Conservation (phyloP, 2,329 filamentous ascomycete genomes). For the Penicillium sp. region DNA sequence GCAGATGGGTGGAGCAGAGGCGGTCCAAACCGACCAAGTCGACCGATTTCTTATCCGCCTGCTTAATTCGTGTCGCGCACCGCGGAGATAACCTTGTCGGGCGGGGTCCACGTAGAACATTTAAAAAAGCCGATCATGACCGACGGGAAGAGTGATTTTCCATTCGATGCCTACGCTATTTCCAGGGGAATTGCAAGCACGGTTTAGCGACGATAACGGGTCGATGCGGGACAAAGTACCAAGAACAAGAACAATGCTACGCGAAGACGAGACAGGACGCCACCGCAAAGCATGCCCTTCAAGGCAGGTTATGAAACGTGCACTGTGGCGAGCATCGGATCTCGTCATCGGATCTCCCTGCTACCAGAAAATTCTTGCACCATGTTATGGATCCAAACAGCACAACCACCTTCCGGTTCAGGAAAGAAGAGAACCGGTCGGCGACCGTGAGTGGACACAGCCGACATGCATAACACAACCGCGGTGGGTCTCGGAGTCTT, state of each 20-base stretch:
- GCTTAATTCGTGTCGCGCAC: constrained; percentile 9
- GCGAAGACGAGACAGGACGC: constrained; percentile 14
- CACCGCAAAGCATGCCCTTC: constrained; percentile 10
- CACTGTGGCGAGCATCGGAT: neutral
- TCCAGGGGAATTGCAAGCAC: too few species aligned
- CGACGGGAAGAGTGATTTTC: neutral
- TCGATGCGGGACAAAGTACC: too few species aligned
- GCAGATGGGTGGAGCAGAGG: neutral
- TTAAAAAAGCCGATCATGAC: neutral
- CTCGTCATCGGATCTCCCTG: neutral
- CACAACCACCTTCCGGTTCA: constrained; percentile 24
- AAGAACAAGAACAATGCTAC: too few species aligned
- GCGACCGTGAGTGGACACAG: constrained; percentile 8
- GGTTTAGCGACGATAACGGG: too few species aligned
- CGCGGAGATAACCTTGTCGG: constrained; percentile 13
- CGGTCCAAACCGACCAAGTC: constrained; percentile 2
- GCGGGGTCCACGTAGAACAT: constrained; percentile 3
- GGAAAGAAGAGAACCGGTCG: constrained; percentile 12
- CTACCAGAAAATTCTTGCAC: constrained; percentile 4
- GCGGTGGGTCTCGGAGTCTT: neutral
- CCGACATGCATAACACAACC: constrained; percentile 20
- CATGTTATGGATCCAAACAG: neutral
- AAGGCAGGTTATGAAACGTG: constrained; percentile 1
- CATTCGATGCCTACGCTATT: neutral
- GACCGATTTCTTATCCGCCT: constrained; percentile 9